Base-by-base conservation (phyloP, 495 filamentous ascomycete species). In the Trypethelium eluteriae region DNA sequence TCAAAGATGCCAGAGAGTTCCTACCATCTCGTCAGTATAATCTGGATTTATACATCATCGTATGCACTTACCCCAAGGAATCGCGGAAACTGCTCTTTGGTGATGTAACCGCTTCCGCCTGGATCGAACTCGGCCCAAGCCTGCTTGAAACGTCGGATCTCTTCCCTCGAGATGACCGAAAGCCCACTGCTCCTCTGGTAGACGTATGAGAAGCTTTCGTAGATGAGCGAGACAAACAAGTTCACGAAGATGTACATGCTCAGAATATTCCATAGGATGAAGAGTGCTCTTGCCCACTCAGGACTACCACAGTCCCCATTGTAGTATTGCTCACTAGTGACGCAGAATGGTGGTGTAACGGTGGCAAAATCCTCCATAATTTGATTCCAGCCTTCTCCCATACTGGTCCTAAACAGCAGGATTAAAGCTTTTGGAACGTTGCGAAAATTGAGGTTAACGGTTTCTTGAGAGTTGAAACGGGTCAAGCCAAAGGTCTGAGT, bases 211-310 rank as follows among this genome's bases (percentile, higher is more conserved):
- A 99, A 99, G 79, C 93, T 97, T 80, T 99, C 94, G 76, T 92
- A 99, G 70, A 99, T 99, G 71, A 99, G 85, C 49, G 94, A 99
- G 66, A 98, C 92, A 75, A 99, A 99, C 77, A 99, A 81, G 74
- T 90, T 96, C 71, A 98, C 93, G 71, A 99, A 99, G 76, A 99
- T 94, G 78, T 98, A 99, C 94, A 99, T 98, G 88, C 93, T 97
- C 74, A 98, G 83, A 71, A 99, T 91, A 79, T 99, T 99, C 94
- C 94, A 99, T 11, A 89, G 83, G 66, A 97, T 91, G 80, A 99
- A 98, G 39, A 99, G 80, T 56, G 83, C 82, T 41, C 90, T 83
- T 16, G 94, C 92, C 90, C 94, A 98, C 53, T 85, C 83, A 35
- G 83, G 82, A 75, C 94, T 93, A 41, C 94, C 94, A 73, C 94